A percentile compares a stretch with the other conserved stretches of the same genome.
These are phyloP conservation scores for Monosporascus sp. DNA, from an alignment of 2,329 filamentous ascomycete species.

Conservation along the genomic window DNA sequence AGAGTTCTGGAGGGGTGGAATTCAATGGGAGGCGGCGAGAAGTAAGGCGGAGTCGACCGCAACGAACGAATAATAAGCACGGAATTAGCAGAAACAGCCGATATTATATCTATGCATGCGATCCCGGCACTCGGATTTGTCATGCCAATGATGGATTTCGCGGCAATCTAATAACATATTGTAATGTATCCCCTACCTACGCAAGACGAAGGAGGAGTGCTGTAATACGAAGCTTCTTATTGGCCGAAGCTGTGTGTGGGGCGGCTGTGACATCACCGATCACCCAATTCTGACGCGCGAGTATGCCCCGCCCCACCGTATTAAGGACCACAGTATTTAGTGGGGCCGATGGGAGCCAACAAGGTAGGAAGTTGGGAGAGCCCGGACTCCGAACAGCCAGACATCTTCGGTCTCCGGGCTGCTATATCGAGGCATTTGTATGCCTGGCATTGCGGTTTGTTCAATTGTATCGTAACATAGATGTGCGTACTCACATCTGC, in stretches of 20 bases:
- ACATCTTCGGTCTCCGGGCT: no score
- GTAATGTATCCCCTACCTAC: conserved; percentile 9
- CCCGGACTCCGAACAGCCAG: no score
- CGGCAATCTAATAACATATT: conserved; percentile 3
- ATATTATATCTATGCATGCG: neutral
- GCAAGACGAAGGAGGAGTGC: conserved; percentile 2
- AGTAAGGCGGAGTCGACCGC: neutral
- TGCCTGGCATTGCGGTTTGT: no score
- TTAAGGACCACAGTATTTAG: no score
- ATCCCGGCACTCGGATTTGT: conserved; percentile 1
- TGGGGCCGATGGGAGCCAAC: no score
- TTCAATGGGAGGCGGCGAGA: neutral
- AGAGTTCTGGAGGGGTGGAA: neutral
- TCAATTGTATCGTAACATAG: no score
- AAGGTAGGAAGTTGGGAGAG: no score
- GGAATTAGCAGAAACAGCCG: neutral
- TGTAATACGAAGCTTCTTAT: conserved; percentile 23
- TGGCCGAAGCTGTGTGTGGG: conserved; percentile 17
- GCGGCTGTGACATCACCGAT: conserved; percentile 20
- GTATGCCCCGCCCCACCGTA: no score
- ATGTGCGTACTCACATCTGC: no score
- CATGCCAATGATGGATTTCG: neutral
- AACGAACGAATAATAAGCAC: neutral
- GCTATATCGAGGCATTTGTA: no score
- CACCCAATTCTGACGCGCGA: no score